Base-by-base conservation (phyloP, 306 rosid species). In the Trichosanthes truncata region DNA sequence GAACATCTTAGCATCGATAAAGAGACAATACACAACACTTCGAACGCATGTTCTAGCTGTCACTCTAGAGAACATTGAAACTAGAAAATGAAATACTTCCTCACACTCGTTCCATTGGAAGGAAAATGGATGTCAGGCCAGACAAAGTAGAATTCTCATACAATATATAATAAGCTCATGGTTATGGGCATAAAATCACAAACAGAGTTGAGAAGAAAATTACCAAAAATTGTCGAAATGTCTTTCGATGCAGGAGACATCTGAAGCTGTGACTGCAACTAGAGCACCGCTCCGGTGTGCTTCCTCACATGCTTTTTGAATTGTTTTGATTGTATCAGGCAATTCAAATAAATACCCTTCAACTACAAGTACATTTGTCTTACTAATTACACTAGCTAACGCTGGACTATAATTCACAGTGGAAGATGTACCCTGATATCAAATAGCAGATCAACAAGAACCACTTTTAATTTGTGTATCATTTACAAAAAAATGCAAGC, bases 281-380 rank as follows among this genome's bases (percentile, higher is more conserved):
- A 93, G 83, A 76, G 96, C 91, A 80, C 97, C 97, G 15, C 80
- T 82, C 57, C 84, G 85, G 80, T 88, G 91, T 48, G 99, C 99
- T 89, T 87, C 87, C 76, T 86, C 88, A 21, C 98, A 94, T 35
- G 97, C 96, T 82, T 84, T 82, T 17, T 81, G 80, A 51, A 95
- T 91, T 46, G 96, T 80, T 81, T 85, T 90, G 67, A 95, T 89
- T 55, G 99, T 93, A 73, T 91, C 97, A 20, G 94, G 93, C 79
- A 95, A 86, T 86, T 92, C 99, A 81, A 95, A 95, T 66, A 95
- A 80, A 82, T 95, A 95, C 20, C 98, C 97, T 84, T 95, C 98
- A 71, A 95, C 93, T 31, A 95, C 92, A 82, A 95, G 97, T 76
- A 92, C 82, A 79, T 87, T 89, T 43, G 97, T 87, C 81, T 89